Percentiles rank a stretch among this genome's conserved stretches.
phyloP scores from a whole-genome alignment of 2,329 filamentous ascomycete genomes.

The Penicillium sp. region DNA sequence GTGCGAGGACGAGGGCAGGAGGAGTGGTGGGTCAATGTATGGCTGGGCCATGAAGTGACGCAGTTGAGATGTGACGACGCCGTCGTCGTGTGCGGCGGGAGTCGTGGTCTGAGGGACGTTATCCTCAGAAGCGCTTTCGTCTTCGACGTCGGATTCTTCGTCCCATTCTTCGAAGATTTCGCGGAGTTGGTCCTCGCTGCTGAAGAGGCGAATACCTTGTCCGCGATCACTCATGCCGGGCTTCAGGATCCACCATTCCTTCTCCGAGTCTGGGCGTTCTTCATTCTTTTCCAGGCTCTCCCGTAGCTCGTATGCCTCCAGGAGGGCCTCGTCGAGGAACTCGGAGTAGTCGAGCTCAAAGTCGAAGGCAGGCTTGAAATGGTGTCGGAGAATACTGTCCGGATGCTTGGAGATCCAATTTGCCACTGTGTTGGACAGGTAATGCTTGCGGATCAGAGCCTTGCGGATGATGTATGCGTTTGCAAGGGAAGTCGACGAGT shows the following conservation, averaged over 20 bases:
- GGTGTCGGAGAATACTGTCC: conserved; percentile 67
- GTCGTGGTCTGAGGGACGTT: conserved; percentile 47
- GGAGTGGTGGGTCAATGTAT: conserved; percentile 87
- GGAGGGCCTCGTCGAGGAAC: conserved; percentile 89
- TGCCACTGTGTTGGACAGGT: conserved; percentile 80
- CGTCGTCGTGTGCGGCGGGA: conserved; percentile 49
- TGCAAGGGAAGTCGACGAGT: conserved; percentile 68
- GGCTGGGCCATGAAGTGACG: conserved; percentile 95
- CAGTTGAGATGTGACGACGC: conserved; percentile 84
- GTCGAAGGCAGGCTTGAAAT: conserved; percentile 78
- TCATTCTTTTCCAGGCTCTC: conserved; percentile 78
- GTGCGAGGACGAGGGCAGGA: conserved; percentile 66
- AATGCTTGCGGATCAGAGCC: conserved; percentile 95
- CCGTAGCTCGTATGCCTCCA: conserved; percentile 86
- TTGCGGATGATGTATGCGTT: conserved; percentile 97
- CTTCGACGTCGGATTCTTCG: conserved; percentile 61
- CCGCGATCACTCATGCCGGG: conserved; percentile 97
- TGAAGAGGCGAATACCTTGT: conserved; percentile 90
- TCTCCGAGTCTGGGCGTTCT: conserved; percentile 63
- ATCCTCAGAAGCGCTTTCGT: conserved; percentile 43
- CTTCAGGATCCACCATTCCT: conserved; percentile 97
- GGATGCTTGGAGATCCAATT: conserved; percentile 89
- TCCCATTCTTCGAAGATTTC: conserved; percentile 94
- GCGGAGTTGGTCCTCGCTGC: conserved; percentile 80
- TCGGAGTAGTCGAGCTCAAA: conserved; percentile 98